Conservation (phyloP, 371 early-diverging fungal species). For the Saksenaea oblongispora region DNA sequence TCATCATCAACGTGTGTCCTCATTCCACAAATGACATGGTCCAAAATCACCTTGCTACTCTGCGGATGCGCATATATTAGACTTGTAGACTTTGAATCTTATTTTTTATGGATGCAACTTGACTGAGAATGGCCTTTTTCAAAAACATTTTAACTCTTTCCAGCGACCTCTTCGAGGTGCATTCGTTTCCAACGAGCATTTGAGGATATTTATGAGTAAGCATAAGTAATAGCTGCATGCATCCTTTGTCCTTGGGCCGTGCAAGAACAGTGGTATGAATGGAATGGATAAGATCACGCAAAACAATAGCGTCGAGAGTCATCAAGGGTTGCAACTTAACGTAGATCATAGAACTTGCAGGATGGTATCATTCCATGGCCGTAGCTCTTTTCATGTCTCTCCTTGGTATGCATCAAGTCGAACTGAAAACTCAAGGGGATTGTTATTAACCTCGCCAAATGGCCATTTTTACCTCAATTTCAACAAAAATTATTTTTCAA, state of each 20-base stretch:
- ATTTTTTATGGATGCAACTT: conserved; percentile 2
- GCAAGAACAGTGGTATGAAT: background rate
- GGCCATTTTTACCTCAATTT: too few relatives aligned
- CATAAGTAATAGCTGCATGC: conserved; percentile 7
- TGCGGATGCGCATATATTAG: background rate
- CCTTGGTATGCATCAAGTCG: background rate
- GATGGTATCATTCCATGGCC: background rate
- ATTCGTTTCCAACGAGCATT: background rate
- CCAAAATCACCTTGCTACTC: too few relatives aligned
- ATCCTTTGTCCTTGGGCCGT: conserved; percentile 3
- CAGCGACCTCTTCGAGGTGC: background rate
- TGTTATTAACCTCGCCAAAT: too few relatives aligned
- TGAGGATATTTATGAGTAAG: conserved; percentile 4
- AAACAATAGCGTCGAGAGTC: background rate
- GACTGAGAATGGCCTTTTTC: conserved; percentile 1
- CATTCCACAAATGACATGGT: too few relatives aligned
- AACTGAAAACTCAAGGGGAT: too few relatives aligned
- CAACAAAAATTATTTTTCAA: too few relatives aligned
- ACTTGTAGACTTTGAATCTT: background rate
- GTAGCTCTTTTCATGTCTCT: background rate
- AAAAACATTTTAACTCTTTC: conserved; percentile 6
- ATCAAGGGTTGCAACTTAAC: background rate
- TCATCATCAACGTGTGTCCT: too few relatives aligned
- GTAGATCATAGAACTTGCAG: background rate
- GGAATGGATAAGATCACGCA: background rate